These are phyloP conservation scores for Ophiobolus disseminans DNA, from an alignment of 2,329 filamentous ascomycete species.

Conservation along the genomic window DNA sequence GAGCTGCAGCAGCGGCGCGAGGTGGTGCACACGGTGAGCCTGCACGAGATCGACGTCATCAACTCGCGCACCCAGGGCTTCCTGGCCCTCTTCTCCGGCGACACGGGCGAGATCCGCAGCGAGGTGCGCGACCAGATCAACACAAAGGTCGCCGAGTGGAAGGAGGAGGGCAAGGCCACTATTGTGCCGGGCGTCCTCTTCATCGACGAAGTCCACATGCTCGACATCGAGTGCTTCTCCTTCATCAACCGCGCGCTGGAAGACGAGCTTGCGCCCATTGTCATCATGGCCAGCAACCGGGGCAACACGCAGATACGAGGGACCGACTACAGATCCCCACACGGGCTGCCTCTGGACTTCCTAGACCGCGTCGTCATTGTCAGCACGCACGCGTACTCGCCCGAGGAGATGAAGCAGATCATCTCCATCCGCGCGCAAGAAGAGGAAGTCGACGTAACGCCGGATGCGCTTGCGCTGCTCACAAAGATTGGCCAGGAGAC, in stretches of 20 bases:
- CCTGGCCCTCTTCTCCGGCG: slow-evolving; percentile 93
- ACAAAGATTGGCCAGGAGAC: slow-evolving; percentile 96
- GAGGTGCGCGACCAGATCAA: slow-evolving; percentile 99
- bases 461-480: slow-evolving; percentile 88
- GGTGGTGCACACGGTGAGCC: slow-evolving; percentile 92
- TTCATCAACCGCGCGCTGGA: slow-evolving; percentile 98
- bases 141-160: slow-evolving; percentile 98
- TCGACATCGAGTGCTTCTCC: slow-evolving; percentile 98
- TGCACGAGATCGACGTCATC: slow-evolving; percentile 99
- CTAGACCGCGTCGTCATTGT: slow-evolving; percentile 96
- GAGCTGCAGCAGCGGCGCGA: slow-evolving; percentile 97
- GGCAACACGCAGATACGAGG: slow-evolving; percentile 91
- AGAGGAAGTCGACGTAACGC: slow-evolving; percentile 90
- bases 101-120: slow-evolving; percentile 96
- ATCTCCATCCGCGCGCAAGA: slow-evolving; percentile 91
- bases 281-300: slow-evolving; percentile 99
- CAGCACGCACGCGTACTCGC: slow-evolving; percentile 83
- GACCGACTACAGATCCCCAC: slow-evolving; percentile 90
- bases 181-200: slow-evolving; percentile 97
- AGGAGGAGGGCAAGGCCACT: slow-evolving; percentile 98
- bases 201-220: slow-evolving; percentile 99
- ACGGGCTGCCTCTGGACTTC: slow-evolving; percentile 94
- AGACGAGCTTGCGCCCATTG: slow-evolving; percentile 91
- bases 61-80: slow-evolving; percentile 99
- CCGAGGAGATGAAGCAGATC: slow-evolving; percentile 90